Percentiles rank a stretch among this genome's conserved stretches.
Conservation (phyloP, 768 basidiomycete species). For the Russula compacta region DNA sequence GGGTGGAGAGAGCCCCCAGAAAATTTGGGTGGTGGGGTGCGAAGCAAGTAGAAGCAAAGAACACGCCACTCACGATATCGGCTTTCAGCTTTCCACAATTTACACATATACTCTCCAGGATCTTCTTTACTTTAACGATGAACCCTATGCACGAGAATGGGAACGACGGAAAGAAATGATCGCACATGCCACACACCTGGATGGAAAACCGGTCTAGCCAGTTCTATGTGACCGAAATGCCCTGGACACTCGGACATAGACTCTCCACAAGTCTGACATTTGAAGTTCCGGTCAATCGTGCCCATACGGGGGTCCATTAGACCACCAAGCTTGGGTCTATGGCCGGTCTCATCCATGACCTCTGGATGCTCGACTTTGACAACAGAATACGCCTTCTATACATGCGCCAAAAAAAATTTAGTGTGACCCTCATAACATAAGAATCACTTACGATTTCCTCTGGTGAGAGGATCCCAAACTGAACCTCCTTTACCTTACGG, state of each 20-base stretch:
- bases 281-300: constrained; percentile 94
- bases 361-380: constrained; percentile 98
- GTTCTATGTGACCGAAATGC: constrained; percentile 97
- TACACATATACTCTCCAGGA: constrained; percentile 96
- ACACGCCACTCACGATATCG: constrained; percentile 85
- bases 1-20: constrained; percentile 96
- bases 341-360: constrained; percentile 92
- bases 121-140: constrained; percentile 99
- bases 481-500: constrained; percentile 94
- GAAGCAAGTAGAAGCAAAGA: constrained; percentile 83
- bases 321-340: constrained; percentile 85
- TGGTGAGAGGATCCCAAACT: constrained; percentile 96
- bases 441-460: constrained; percentile 87
- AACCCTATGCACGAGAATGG: constrained; percentile 49
- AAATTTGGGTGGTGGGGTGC: constrained; percentile 89
- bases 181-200: constrained; percentile 51
- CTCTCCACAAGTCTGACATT: constrained; percentile 99
- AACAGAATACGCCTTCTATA: constrained; percentile 95
- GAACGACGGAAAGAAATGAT: background rate
- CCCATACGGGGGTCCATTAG: constrained; percentile 98
- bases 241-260: constrained; percentile 99
- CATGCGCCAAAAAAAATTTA: constrained; percentile 12
- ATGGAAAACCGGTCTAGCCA: constrained; percentile 95
- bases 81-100: constrained; percentile 98
- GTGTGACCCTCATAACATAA: background rate